Evolutionary conservation across 1,139 yeast genomes (phyloP), one percentile per base, ranked within the genome.

Genomic region (Debaryomycetaceae sp.): DNA sequence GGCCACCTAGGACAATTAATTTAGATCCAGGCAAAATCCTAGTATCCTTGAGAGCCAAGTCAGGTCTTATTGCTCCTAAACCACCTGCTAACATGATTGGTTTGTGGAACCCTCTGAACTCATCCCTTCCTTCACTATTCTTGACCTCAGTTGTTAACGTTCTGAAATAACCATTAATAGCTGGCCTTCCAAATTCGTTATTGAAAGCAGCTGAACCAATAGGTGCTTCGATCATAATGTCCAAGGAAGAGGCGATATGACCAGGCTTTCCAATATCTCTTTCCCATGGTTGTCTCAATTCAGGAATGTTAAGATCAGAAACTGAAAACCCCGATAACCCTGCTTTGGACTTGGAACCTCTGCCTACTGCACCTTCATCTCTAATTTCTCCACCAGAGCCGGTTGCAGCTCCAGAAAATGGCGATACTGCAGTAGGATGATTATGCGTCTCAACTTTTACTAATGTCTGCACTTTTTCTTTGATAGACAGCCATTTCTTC

Each of bases 51-150:
- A 94, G 73, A 7, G 98, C 92, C 58, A 91, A 81, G 47, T 80
- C 89, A 6, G 98, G 98, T 63, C 98, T 81, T 39, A 92, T 87
- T 28, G 96, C 83, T 58, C 99, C 99, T 73, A 94, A 78, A 58
- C 99, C 99, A 71, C 99, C 99, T 42, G 99, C 98, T 67, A 94
- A 73, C 99, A 94, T 94, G 56, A 94, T 91, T 39, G 99, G 99
- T 65, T 94, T 94, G 67, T 94, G 99, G 79, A 83, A 94, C 35
- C 99, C 99, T 67, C 98, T 82, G 48, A 87, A 70, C 64, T 88
- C 96, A 41, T 68, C 70, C 51, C 82, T 70, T 31, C 85, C 87
- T 41, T 80, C 71, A 35, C 67, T 60, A 56, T 83, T 83, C 36
- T 65, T 64, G 31, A 89, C 92, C 43, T 78, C 75, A 13, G 96